phyloP scores from a whole-genome alignment of 345 rosid genomes.

The Citrus sp. region DNA sequence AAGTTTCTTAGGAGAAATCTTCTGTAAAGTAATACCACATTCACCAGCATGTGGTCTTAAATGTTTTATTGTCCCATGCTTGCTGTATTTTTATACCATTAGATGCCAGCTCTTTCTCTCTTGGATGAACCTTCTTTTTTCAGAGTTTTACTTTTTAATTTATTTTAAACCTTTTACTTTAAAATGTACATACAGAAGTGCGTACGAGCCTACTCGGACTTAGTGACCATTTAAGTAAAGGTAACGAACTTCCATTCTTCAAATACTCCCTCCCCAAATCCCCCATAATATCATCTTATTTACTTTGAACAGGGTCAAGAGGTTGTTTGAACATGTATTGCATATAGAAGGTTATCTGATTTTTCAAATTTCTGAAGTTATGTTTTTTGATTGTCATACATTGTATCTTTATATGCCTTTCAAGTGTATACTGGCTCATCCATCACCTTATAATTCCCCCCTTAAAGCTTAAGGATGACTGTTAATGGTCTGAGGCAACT shows the following conservation, averaged over 20 bases:
- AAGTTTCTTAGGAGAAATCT: neutral
- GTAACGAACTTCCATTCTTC: constrained; percentile 30
- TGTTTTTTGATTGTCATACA: neutral
- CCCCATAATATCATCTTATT: neutral
- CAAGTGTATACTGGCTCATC: neutral
- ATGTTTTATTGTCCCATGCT: neutral
- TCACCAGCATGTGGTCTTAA: neutral
- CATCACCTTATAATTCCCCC: neutral
- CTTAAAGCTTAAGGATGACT: neutral
- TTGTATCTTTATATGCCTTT: neutral
- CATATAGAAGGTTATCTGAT: neutral
- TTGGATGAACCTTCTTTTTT: neutral
- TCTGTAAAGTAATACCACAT: neutral
- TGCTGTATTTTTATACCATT: neutral
- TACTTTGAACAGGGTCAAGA: neutral
- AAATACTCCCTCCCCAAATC: neutral
- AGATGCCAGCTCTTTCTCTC: neutral
- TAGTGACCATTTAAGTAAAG: constrained; percentile 48
- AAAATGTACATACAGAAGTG: constrained; percentile 44
- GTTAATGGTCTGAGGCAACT: neutral
- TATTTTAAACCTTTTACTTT: neutral
- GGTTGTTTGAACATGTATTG: neutral
- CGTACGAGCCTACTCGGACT: constrained; percentile 47
- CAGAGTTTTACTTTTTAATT: neutral
- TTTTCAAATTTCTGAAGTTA: neutral